Percentiles rank a stretch among this genome's conserved stretches.
Evolutionary conservation across 495 filamentous ascomycete genomes (phyloP).

Genomic region (Hypoxylon cercidicola): DNA sequence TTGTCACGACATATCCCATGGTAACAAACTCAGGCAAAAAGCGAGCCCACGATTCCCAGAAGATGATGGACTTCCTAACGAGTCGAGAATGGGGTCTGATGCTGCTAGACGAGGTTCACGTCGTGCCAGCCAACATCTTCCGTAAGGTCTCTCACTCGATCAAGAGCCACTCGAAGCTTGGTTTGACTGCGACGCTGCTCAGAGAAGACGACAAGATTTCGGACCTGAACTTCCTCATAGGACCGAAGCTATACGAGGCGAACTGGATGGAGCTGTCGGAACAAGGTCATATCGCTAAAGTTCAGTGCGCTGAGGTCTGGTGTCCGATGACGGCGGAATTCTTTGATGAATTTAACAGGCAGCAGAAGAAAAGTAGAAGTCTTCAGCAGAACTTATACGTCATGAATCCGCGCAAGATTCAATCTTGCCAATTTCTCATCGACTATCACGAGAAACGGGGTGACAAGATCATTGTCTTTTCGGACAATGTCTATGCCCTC

Average conservation of each 20-base stretch:
- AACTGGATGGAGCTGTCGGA: constrained; percentile 99
- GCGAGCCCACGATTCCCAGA: constrained; percentile 89
- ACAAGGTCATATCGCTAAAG: constrained; percentile 95
- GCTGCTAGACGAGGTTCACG: constrained; percentile 98
- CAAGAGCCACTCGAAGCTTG: constrained; percentile 95
- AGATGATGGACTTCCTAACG: constrained; percentile 97
- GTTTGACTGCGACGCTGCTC: constrained; percentile 91
- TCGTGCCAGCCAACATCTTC: constrained; percentile 96
- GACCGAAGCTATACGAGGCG: constrained; percentile 96
- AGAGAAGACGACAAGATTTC: constrained; percentile 98
- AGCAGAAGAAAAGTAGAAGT: constrained; percentile 56
- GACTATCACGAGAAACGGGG: constrained; percentile 96
- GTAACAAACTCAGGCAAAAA: constrained; percentile 83
- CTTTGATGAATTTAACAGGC: constrained; percentile 87
- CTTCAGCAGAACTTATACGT: constrained; percentile 83
- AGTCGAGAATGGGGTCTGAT: constrained; percentile 97
- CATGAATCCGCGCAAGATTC: constrained; percentile 98
- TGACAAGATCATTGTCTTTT: constrained; percentile 99
- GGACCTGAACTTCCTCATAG: constrained; percentile 97
- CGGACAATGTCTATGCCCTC: constrained; percentile 96
- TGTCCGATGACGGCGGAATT: constrained; percentile 99
- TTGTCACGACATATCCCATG: constrained; percentile 98
- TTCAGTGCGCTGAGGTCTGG: constrained; percentile 99
- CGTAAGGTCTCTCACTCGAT: constrained; percentile 90
- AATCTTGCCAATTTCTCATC: constrained; percentile 95